Conservation (phyloP, 2,329 filamentous ascomycete species). For the Ilyonectria sp. region DNA sequence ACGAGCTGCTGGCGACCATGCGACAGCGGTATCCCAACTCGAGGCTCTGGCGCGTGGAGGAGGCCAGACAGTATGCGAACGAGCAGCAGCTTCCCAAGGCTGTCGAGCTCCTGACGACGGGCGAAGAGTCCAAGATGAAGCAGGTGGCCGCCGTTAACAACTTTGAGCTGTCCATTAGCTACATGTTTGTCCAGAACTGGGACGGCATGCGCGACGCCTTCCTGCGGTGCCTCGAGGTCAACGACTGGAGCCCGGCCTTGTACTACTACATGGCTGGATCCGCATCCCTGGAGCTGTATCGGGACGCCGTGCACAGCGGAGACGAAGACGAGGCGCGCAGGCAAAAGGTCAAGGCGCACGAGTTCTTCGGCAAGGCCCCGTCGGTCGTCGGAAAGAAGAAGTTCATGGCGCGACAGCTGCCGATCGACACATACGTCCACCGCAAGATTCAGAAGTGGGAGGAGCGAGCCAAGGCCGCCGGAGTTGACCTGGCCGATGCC, state of each 20-base stretch:
- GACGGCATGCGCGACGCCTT: slow-evolving; percentile 81
- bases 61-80: slow-evolving; percentile 82
- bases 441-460: slow-evolving; percentile 94
- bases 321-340: slow-evolving; percentile 63
- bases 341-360: slow-evolving; percentile 76
- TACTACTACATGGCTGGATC: slow-evolving; percentile 92
- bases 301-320: slow-evolving; percentile 64
- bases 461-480: slow-evolving; percentile 77
- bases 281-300: slow-evolving; percentile 86
- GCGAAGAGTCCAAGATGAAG: slow-evolving; percentile 80
- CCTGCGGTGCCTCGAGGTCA: slow-evolving; percentile 81
- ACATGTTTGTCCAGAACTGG: slow-evolving; percentile 86
- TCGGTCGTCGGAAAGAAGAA: slow-evolving; percentile 85
- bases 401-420: slow-evolving; percentile 90
- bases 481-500: slow-evolving; percentile 81
- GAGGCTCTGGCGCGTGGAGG: slow-evolving; percentile 89
- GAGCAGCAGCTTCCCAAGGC: slow-evolving; percentile 78
- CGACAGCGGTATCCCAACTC: slow-evolving; percentile 84
- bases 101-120: slow-evolving; percentile 73
- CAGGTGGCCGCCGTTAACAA: slow-evolving; percentile 88
- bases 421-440: slow-evolving; percentile 88
- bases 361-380: slow-evolving; percentile 80
- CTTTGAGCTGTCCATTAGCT: slow-evolving; percentile 86
- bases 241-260: slow-evolving; percentile 90
- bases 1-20: slow-evolving; percentile 80